phyloP scores from a whole-genome alignment of 2,329 filamentous ascomycete species.

The Mycocentrospora acerina region DNA sequence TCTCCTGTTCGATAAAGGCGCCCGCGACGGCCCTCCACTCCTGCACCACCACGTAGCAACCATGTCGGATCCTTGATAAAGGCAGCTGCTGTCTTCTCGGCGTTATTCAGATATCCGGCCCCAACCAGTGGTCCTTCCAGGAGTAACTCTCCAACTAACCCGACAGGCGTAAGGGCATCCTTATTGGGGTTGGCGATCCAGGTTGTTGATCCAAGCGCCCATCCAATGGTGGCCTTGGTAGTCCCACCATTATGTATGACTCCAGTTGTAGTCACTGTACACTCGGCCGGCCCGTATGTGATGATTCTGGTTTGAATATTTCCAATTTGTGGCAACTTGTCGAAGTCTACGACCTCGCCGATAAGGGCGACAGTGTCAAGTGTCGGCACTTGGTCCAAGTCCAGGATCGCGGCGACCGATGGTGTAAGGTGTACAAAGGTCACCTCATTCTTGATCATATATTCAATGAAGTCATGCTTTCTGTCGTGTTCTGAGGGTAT shows the following conservation, averaged over 20 bases:
- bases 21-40: too few species aligned
- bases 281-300: slow-evolving; percentile 21
- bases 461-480: slow-evolving; percentile 53
- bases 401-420: slow-evolving; percentile 4
- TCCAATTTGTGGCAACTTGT: slow-evolving; percentile 8
- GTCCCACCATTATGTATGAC: too few species aligned
- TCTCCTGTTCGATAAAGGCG: slow-evolving; percentile 28
- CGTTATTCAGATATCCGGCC: slow-evolving; percentile 19
- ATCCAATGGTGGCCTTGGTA: too few species aligned
- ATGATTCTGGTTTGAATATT: slow-evolving; percentile 8
- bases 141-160: slow-evolving; percentile 50
- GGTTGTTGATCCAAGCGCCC: too few species aligned
- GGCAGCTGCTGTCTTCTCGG: slow-evolving; percentile 1
- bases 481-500: slow-evolving; percentile 54
- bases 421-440: slow-evolving; percentile 5
- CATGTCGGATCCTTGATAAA: slow-evolving; percentile 5
- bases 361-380: slow-evolving; percentile 9
- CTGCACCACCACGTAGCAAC: too few species aligned
- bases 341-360: slow-evolving; percentile 9
- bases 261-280: too few species aligned
- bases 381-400: slow-evolving; percentile 8
- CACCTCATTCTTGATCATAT: slow-evolving; percentile 41
- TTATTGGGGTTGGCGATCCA: slow-evolving; percentile 37
- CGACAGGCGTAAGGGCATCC: slow-evolving; percentile 7
- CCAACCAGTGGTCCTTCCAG: slow-evolving; percentile 54